Evolutionary conservation across 306 rosid species (phyloP), one percentile per base, ranked within the genome.

Genomic region (Quercus aquifolioides): DNA sequence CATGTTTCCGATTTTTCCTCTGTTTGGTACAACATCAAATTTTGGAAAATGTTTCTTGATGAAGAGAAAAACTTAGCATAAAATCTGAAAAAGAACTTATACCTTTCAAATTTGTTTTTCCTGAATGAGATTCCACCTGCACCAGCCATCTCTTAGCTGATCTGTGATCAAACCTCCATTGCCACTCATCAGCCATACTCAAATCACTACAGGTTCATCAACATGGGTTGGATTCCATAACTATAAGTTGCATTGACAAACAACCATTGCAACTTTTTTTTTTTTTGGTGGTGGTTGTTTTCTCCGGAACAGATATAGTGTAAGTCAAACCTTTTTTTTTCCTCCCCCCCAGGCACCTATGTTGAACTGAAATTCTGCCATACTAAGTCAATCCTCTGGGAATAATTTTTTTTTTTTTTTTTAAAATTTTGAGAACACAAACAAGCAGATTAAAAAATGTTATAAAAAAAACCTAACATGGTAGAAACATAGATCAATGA

Each of bases 331-430:
- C 70, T 31, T 18, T 26, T 59, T 10, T 4, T 20, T 58, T 58
- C 35, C 33, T 6, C 41, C 6, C 2, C 5, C 28, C 31, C n/a
- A 26, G 12, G 55, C 25, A 52, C 19, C 10, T 30, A 30, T 13
- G 49, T 63, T 54, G 20, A 76, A 18, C 58, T n/a, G 25, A 17
- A 71, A 57, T 78, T 76, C 59, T 78, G 49, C 55, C 46, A 26
- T 55, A 57, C 26, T 49, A 43, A 74, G 70, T 59, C 35, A 41
- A 41, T 41, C 11, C 46, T 41, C 11, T 8, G 11, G 46, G 46
- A 41, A 7, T 38, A 38, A 38, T 41, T 41, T 41, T 2, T 41
- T 7, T 6, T 35, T 0, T 31, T 1, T 31, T 31, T 0, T 30
- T 31, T 31, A 4, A 6, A 6, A 6, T 35, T 35, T 35, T 35